phyloP scores from a whole-genome alignment of 1,139 yeast species.

The Hanseniaspora uvarum region DNA sequence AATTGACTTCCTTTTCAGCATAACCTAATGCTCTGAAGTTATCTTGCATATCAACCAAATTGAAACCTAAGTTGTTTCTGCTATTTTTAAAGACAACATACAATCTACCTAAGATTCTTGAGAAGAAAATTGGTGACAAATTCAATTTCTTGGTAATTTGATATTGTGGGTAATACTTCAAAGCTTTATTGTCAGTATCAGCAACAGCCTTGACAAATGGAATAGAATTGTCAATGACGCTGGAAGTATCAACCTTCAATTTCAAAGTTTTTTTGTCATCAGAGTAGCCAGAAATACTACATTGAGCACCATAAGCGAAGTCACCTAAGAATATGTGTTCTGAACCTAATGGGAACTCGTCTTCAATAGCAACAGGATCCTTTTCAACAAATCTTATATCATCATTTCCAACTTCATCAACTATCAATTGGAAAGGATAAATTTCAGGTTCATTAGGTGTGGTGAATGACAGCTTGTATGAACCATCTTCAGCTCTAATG shows the following conservation, averaged over 20 bases:
- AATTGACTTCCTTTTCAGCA: slow-evolving; percentile 59
- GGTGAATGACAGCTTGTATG: slow-evolving; percentile 58
- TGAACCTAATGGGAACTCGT: slow-evolving; percentile 69
- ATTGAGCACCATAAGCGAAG: slow-evolving; percentile 80
- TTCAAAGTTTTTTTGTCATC: slow-evolving; percentile 39
- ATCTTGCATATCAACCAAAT: slow-evolving; percentile 69
- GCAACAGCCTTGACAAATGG: slow-evolving; percentile 53
- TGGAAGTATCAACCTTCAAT: slow-evolving; percentile 45
- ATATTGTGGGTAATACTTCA: slow-evolving; percentile 56
- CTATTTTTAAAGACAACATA: slow-evolving; percentile 48
- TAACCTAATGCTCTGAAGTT: slow-evolving; percentile 82
- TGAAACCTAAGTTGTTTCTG: slow-evolving; percentile 69
- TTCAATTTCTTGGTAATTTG: slow-evolving; percentile 53
- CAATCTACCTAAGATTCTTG: slow-evolving; percentile 66
- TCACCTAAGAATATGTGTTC: slow-evolving; percentile 79
- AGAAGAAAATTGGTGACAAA: slow-evolving; percentile 55
- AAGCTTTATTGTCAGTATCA: slow-evolving; percentile 43
- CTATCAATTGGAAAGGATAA: slow-evolving; percentile 70
- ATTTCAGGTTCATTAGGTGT: slow-evolving; percentile 37
- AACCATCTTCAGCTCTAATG: slow-evolving; percentile 60
- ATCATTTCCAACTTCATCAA: slow-evolving; percentile 59
- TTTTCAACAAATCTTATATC: slow-evolving; percentile 67
- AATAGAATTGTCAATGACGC: slow-evolving; percentile 47
- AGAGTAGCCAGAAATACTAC: slow-evolving; percentile 54
- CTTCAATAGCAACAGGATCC: slow-evolving; percentile 64